A percentile compares a stretch with the other conserved stretches of the same genome.
Evolutionary conservation across 441 rosid species (phyloP).

Genomic region (Jatropha podagrica): DNA sequence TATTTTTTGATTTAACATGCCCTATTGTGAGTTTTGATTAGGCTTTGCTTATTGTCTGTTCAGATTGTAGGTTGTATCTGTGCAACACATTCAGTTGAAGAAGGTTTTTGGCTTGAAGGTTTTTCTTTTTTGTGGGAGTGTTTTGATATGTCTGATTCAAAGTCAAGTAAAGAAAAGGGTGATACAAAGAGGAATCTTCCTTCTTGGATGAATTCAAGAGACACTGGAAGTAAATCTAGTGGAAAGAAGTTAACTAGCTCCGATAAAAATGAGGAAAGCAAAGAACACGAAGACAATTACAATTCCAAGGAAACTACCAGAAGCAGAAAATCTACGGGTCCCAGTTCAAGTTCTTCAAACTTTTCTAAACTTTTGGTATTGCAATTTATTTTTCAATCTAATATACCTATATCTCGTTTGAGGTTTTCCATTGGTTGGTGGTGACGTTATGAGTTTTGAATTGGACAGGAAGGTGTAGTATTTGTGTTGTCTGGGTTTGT

Average conservation of each 20-base stretch:
- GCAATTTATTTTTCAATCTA: background rate
- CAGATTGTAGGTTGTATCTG: background rate
- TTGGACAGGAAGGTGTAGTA: constrained; percentile 78
- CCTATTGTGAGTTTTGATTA: background rate
- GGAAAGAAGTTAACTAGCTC: constrained; percentile 39
- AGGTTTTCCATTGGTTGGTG: constrained; percentile 6
- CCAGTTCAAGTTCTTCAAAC: background rate
- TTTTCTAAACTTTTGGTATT: constrained; percentile 70
- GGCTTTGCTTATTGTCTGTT: background rate
- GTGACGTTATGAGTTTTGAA: constrained; percentile 16
- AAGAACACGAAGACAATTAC: constrained; percentile 1
- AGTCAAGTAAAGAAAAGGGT: constrained; percentile 28
- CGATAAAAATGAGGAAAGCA: constrained; percentile 19
- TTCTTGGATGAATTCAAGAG: constrained; percentile 74
- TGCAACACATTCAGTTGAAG: background rate
- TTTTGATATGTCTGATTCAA: constrained; percentile 39
- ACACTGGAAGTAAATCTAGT: constrained; percentile 23
- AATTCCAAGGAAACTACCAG: constrained; percentile 7
- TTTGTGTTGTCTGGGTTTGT: constrained; percentile 89
- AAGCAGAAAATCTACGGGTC: constrained; percentile 5
- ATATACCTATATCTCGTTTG: background rate
- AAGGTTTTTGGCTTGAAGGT: background rate
- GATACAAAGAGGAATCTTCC: constrained; percentile 70
- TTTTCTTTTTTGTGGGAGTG: background rate
- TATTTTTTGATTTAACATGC: too few relatives aligned